These are phyloP conservation scores for Bretziella fagacearum DNA, from an alignment of 2,329 filamentous ascomycete genomes.

Conservation along the genomic window DNA sequence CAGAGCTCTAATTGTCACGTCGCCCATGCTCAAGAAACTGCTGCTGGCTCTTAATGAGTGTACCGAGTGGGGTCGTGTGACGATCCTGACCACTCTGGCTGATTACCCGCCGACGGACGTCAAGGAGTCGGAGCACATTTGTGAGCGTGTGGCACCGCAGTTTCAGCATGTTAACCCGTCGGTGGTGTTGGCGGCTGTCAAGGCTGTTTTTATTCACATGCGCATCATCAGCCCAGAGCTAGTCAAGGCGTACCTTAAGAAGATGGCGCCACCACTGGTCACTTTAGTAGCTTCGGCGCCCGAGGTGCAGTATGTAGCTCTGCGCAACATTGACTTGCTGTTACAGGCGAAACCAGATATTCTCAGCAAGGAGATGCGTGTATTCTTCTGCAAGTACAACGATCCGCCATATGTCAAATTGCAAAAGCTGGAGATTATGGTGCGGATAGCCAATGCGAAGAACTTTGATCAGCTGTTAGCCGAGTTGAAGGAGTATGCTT, in stretches of 20 bases:
- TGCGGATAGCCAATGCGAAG: constrained; percentile 91
- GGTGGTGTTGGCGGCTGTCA: constrained; percentile 92
- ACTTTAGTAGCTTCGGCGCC: constrained; percentile 89
- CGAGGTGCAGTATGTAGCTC: constrained; percentile 93
- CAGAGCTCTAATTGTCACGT: constrained; percentile 65
- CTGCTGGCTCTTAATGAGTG: constrained; percentile 94
- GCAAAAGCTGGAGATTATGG: constrained; percentile 97
- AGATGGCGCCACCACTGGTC: constrained; percentile 92
- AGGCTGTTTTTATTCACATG: constrained; percentile 96
- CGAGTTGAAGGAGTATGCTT: constrained; percentile 89
- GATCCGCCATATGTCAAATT: constrained; percentile 96
- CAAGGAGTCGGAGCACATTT: constrained; percentile 96
- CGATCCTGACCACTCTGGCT: constrained; percentile 75
- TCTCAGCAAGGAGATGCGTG: constrained; percentile 86
- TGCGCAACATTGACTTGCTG: constrained; percentile 89
- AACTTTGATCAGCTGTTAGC: constrained; percentile 91
- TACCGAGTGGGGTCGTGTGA: constrained; percentile 95
- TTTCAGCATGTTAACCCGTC: constrained; percentile 98
- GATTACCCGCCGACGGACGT: constrained; percentile 75
- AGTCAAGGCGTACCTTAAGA: constrained; percentile 77
- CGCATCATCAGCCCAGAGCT: constrained; percentile 61
- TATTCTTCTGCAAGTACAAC: constrained; percentile 99
- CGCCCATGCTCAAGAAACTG: constrained; percentile 79
- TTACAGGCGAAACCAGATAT: constrained; percentile 94
- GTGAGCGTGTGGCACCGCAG: constrained; percentile 85